A percentile compares a stretch with the other conserved stretches of the same genome.
Evolutionary conservation across 78 protist genomes (phyloP).

Genomic region (Dictyostelium brefeldianum): DNA sequence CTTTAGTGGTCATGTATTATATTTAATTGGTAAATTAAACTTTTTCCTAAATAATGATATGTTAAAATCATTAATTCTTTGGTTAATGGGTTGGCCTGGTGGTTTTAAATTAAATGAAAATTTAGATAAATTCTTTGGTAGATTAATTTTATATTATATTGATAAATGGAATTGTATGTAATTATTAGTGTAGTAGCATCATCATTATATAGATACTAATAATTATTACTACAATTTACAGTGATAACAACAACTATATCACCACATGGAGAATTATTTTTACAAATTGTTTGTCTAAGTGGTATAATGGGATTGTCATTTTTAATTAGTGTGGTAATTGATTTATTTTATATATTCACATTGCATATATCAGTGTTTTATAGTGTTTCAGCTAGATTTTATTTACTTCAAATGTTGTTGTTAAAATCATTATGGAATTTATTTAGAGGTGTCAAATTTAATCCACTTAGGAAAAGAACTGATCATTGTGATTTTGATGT

Average conservation of each 20-base stretch:
- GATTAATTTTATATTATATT: constrained; percentile 46
- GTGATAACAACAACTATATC: constrained; percentile 54
- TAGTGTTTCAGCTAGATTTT: constrained; percentile 68
- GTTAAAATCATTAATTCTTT: constrained; percentile 43
- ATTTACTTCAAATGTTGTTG: constrained; percentile 57
- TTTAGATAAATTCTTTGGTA: constrained; percentile 82
- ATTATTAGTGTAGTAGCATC: background rate
- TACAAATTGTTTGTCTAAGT: constrained; percentile 49
- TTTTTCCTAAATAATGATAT: constrained; percentile 50
- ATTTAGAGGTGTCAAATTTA: constrained; percentile 78
- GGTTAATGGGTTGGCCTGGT: constrained; percentile 90
- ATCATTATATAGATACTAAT: background rate
- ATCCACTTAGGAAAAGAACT: constrained; percentile 81
- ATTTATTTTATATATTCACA: constrained; percentile 75
- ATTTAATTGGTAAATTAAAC: constrained; percentile 12
- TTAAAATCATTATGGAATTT: constrained; percentile 80
- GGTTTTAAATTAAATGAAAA: constrained; percentile 88
- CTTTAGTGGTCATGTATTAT: constrained; percentile 31
- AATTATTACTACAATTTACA: background rate
- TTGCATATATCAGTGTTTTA: constrained; percentile 81
- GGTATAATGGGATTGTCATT: constrained; percentile 78
- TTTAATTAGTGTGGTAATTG: constrained; percentile 60
- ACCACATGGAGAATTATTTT: constrained; percentile 45
- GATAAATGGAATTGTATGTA: constrained; percentile 69
- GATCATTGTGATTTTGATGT: constrained; percentile 83